These are phyloP conservation scores for Hypoxylon rubiginosum DNA, from an alignment of 2,329 filamentous ascomycete genomes.

Conservation along the genomic window DNA sequence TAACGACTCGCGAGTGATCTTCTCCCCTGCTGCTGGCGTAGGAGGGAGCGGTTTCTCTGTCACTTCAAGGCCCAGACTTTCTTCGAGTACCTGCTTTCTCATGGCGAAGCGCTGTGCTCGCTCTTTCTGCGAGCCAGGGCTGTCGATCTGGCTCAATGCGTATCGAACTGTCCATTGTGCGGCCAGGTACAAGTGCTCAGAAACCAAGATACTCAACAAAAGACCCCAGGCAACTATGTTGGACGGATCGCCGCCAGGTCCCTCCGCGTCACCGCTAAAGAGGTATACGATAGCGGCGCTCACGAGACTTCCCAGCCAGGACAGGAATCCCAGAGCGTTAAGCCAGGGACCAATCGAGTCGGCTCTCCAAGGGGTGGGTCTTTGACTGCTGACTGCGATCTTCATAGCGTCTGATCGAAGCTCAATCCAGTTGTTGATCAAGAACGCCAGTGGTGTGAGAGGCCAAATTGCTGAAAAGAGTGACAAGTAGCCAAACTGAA, in stretches of 20 bases:
- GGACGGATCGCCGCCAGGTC: conserved; percentile 74
- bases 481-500: conserved; percentile 86
- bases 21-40: conserved; percentile 66
- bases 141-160: conserved; percentile 84
- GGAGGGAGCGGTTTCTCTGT: conserved; percentile 63
- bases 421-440: conserved; percentile 97
- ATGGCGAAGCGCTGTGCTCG: conserved; percentile 83
- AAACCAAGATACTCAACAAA: conserved; percentile 83
- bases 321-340: conserved; percentile 86
- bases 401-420: conserved; percentile 94
- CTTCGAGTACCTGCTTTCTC: conserved; percentile 82
- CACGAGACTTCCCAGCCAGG: conserved; percentile 92
- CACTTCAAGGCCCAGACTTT: conserved; percentile 73
- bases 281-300: conserved; percentile 90
- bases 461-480: conserved; percentile 97
- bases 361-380: conserved; percentile 88
- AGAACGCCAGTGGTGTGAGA: conserved; percentile 87
- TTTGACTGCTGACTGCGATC: conserved; percentile 88
- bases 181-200: conserved; percentile 90
- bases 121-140: conserved; percentile 87
- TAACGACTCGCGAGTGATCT: conserved; percentile 73
- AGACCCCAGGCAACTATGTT: conserved; percentile 84
- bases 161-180: conserved; percentile 79
- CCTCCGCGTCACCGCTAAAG: conserved; percentile 78
- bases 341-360: conserved; percentile 97